phyloP scores from a whole-genome alignment of 768 basidiomycete genomes.

The button mushroom (Agaricus bisporus) region DNA sequence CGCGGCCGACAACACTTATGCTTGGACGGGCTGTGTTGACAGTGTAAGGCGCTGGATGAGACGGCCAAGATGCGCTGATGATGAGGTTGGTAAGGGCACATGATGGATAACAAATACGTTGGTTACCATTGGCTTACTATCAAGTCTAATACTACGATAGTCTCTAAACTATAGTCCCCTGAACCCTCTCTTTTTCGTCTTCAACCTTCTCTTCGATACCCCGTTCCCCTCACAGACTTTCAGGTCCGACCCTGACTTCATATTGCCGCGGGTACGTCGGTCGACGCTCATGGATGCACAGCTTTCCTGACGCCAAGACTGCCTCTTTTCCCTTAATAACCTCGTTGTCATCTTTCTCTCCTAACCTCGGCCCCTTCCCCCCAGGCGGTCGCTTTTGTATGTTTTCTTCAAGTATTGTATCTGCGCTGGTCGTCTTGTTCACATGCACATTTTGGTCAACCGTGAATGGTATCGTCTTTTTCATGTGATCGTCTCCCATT shows the following conservation, averaged over 20 bases:
- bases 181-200: no score
- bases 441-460: conserved; percentile 18
- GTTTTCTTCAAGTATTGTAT: conserved; percentile 24
- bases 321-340: conserved; percentile 11
- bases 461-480: not conserved
- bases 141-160: not conserved
- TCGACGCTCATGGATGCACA: conserved; percentile 8
- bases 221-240: not conserved
- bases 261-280: conserved; percentile 9
- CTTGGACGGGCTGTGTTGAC: no score
- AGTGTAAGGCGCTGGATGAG: no score
- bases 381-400: conserved; percentile 29
- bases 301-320: conserved; percentile 14
- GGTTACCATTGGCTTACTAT: not conserved
- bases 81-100: not conserved
- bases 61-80: no score
- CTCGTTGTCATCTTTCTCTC: not conserved
- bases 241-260: not conserved
- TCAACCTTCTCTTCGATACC: no score
- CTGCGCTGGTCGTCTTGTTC: conserved; percentile 42
- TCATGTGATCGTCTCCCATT: not conserved
- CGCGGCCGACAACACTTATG: no score
- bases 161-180: no score
- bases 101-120: conserved; percentile 1
- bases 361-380: not conserved